Conservation (phyloP, 179 eudicot genomes). For the Heliamphora pulchella region DNA sequence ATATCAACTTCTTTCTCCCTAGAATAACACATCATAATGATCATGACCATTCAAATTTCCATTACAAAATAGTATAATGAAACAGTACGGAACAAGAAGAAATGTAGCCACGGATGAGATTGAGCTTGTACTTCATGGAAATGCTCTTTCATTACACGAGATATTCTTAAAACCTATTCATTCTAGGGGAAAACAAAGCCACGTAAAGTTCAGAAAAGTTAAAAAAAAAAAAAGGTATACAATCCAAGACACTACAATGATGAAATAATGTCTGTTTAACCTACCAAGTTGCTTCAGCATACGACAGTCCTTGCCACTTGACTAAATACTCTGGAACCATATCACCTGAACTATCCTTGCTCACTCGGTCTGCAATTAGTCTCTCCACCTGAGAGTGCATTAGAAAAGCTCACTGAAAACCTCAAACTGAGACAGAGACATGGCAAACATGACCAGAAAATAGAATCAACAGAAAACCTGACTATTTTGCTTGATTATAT, state of each 20-base stretch:
- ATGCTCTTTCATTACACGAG: background rate
- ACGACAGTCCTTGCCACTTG: conserved; percentile 98
- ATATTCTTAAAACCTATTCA: conserved; percentile 8
- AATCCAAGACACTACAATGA: background rate
- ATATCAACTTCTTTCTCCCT: conserved; percentile 94
- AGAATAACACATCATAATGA: conserved; percentile 16
- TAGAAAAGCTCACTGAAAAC: conserved; percentile 10
- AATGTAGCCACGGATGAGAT: background rate
- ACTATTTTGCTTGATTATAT: conserved; percentile 85
- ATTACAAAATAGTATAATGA: background rate
- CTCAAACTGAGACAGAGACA: background rate
- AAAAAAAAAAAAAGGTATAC: background rate
- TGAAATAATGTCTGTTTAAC: background rate
- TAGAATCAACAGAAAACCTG: conserved; percentile 44
- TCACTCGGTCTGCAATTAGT: conserved; percentile 73
- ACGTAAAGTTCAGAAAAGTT: background rate
- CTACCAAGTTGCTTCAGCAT: conserved; percentile 99
- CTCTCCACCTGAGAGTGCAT: conserved; percentile 74
- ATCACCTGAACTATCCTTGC: conserved; percentile 53
- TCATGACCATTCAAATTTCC: background rate
- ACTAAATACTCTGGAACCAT: conserved; percentile 77
- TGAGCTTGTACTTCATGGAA: background rate
- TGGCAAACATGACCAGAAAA: background rate
- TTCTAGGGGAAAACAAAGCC: background rate
- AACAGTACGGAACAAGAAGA: conserved; percentile 1